Conservation (phyloP, 1,284 basidiomycete species). For the Apiotrichum gamsii region DNA sequence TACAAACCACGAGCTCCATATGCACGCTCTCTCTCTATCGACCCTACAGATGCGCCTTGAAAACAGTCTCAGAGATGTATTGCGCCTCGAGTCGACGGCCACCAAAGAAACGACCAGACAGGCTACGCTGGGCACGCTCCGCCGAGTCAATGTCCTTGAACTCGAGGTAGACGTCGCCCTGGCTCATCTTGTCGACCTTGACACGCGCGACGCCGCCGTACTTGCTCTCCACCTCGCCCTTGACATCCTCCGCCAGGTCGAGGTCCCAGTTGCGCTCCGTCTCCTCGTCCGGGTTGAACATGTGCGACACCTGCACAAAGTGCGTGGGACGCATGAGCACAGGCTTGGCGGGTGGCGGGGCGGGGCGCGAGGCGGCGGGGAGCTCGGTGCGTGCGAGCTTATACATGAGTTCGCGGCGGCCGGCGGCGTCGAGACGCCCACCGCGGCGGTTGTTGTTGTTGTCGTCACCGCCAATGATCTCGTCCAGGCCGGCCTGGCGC, state of each 20-base stretch:
- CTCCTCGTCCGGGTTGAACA: conserved; percentile 98
- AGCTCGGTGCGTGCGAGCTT: conserved; percentile 75
- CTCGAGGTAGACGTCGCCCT: conserved; percentile 97
- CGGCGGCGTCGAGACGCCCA: conserved; percentile 83
- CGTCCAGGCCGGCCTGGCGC: conserved; percentile 47
- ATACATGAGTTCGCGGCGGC: conserved; percentile 96
- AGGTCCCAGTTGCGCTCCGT: conserved; percentile 93
- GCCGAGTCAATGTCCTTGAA: conserved; percentile 74
- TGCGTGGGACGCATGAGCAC: conserved; percentile 63
- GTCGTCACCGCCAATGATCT: conserved; percentile 1
- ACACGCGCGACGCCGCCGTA: conserved; percentile 82
- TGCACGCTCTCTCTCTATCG: not conserved
- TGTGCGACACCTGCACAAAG: conserved; percentile 82
- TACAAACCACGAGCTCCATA: too few species aligned
- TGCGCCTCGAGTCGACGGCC: conserved; percentile 75
- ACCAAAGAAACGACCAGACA: conserved; percentile 94
- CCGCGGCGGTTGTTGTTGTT: conserved; percentile 45
- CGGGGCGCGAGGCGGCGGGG: not conserved
- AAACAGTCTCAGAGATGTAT: conserved; percentile 84
- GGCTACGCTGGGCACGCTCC: conserved; percentile 73
- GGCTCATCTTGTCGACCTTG: conserved; percentile 78
- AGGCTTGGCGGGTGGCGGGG: conserved; percentile 52
- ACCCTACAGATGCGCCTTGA: conserved; percentile 68
- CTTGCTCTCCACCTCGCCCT: conserved; percentile 83
- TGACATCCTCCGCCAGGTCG: conserved; percentile 92